Base-by-base conservation (phyloP, 2,329 filamentous ascomycete species). In the Nannizziopsis arthrosporioides region DNA sequence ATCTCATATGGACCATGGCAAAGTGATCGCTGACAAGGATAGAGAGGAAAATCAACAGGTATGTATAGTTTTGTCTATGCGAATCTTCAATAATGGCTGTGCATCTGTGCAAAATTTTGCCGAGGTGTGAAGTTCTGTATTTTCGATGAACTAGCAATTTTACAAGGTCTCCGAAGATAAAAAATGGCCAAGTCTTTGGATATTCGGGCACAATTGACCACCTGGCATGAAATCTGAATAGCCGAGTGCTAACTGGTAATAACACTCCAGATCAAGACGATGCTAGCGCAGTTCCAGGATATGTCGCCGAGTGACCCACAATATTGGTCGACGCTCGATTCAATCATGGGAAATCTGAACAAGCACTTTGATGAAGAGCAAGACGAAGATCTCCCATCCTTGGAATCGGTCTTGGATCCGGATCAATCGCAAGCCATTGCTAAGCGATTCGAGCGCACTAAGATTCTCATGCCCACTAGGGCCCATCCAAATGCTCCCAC, bases 281-380 rank as follows among this genome's bases (percentile, higher is more conserved):
- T 64, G 3, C 62, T 77, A 1, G 66, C 74, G 44, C 59, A 60
- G 0, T 73, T 77, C 50, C 73, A 78, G 49, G 60, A 60, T 5
- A 55, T 76, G 40, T 58, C 58, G 1, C 55, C 70, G 0, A 39
- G 52, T 0, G 60, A 71, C 44, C 37, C 60, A 0, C 56, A 66
- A 1, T 77, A 72, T 55, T 32, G 64, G 0, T 56, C 67, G 0
- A 65, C 65, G 12, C 57, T 75, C 19, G 59, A 69, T 14, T 39
- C 55, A 3, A 57, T 75, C 10, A 72, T 71, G 70, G 51, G 52
- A 0, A 54, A 64, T 8, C 58, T 77, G 0, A 56, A 59, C 0
- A 43, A 64, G 12, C 73, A 77, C 48, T 74, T 76, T 44, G 57
- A 69, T 19, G 67, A 72, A 31, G 74, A 77, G 53, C 74, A 77